A percentile compares a stretch with the other conserved stretches of the same genome.
phyloP scores from a whole-genome alignment of 805 yeast genomes.

The Candida montana region DNA sequence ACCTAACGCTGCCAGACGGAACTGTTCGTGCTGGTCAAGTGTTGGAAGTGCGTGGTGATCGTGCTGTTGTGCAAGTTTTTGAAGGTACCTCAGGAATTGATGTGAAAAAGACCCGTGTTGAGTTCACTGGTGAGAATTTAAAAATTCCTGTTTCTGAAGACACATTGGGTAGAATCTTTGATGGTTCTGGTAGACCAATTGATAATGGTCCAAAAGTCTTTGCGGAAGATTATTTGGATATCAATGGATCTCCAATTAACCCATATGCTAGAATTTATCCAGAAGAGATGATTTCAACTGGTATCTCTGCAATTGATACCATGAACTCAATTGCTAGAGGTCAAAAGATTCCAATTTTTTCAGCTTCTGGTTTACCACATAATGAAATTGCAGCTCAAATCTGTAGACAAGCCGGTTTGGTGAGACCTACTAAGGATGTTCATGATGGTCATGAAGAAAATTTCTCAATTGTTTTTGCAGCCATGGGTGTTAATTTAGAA shows the following conservation, averaged over 20 bases:
- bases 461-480: conserved; percentile 98
- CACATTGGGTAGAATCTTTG: conserved; percentile 94
- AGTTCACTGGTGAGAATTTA: conserved; percentile 92
- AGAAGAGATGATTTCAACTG: conserved; percentile 99
- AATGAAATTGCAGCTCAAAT: conserved; percentile 99
- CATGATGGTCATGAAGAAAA: conserved; percentile 99
- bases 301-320: conserved; percentile 96
- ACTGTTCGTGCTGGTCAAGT: conserved; percentile 95
- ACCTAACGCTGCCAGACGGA: conserved; percentile 95
- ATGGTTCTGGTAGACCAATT: conserved; percentile 98
- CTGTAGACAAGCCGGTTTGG: conserved; percentile 99
- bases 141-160: conserved; percentile 95
- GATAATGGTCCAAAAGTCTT: conserved; percentile 98
- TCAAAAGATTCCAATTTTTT: conserved; percentile 97
- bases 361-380: conserved; percentile 99
- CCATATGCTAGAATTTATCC: conserved; percentile 98
- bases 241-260: conserved; percentile 97
- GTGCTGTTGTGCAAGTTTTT: conserved; percentile 97
- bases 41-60: conserved; percentile 92
- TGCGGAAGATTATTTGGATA: conserved; percentile 97
- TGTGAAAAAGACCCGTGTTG: conserved; percentile 95
- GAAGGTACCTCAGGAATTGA: conserved; percentile 99
- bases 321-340: conserved; percentile 99
- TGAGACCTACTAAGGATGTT: conserved; percentile 98
- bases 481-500: conserved; percentile 99